Evolutionary conservation across 208 protist genomes (phyloP).

Genomic region (Ichthyophonus hoferi): DNA sequence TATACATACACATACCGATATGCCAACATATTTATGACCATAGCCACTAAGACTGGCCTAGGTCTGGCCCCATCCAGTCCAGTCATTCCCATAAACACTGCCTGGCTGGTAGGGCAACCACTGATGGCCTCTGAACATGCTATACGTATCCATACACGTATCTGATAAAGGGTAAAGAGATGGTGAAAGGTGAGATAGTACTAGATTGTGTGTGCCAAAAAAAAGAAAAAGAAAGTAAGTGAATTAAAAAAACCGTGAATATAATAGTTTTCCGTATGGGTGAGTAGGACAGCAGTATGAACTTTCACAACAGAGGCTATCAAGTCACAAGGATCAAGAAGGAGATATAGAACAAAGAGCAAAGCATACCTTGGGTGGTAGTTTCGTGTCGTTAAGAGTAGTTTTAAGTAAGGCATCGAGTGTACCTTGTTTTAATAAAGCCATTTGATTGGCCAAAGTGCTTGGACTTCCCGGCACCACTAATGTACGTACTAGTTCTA

Average conservation of each 20-base stretch:
- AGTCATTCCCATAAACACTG: not conserved
- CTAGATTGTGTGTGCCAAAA: too few relatives aligned
- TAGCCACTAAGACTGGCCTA: not conserved
- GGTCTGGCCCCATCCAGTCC: not conserved
- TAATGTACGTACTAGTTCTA: slow-evolving; percentile 39
- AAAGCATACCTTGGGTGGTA: not conserved
- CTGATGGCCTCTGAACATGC: not conserved
- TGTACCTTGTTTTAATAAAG: not conserved
- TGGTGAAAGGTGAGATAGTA: too few relatives aligned
- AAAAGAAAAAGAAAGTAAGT: too few relatives aligned
- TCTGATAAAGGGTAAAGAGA: too few relatives aligned
- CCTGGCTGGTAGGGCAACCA: not conserved
- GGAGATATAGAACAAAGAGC: not conserved
- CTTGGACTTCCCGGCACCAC: slow-evolving; percentile 8
- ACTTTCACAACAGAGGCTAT: too few relatives aligned
- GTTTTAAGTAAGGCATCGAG: not conserved
- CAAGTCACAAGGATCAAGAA: not conserved
- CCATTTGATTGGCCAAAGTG: slow-evolving; percentile 12
- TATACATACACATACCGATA: not conserved
- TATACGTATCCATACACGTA: not conserved
- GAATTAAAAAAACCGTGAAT: too few relatives aligned
- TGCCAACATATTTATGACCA: slow-evolving; percentile 14
- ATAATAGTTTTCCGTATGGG: too few relatives aligned
- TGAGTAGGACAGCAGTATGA: too few relatives aligned
- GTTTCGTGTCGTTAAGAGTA: not conserved